phyloP scores from a whole-genome alignment of 257 asterid genomes.

The Nicotiana undulata region DNA sequence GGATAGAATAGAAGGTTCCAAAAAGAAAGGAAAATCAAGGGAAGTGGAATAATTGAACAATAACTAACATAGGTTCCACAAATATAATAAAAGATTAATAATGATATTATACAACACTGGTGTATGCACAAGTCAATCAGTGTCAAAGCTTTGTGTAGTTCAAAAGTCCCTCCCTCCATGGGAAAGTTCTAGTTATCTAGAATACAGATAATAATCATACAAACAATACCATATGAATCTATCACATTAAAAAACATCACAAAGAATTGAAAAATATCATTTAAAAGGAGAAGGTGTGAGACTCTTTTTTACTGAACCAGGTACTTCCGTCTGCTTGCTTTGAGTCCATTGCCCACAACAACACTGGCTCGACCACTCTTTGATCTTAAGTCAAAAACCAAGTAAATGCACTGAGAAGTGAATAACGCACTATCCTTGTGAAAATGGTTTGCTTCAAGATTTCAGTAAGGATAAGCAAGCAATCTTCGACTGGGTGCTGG shows the following conservation, averaged over 20 bases:
- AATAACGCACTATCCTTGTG: not conserved
- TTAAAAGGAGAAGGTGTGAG: not conserved
- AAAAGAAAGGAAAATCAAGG: not conserved
- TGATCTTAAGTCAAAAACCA: slow-evolving; percentile 6
- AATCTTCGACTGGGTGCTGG: slow-evolving; percentile 80
- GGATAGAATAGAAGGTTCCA: not conserved
- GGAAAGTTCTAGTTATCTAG: not conserved
- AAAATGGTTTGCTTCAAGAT: not conserved
- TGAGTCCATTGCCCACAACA: too few relatives aligned
- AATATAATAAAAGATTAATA: not conserved
- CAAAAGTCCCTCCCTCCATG: not conserved
- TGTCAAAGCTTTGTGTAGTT: not conserved
- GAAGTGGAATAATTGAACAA: not conserved
- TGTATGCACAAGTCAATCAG: not conserved
- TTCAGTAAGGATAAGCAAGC: slow-evolving; percentile 45
- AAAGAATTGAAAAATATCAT: slow-evolving; percentile 3
- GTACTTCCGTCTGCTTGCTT: not conserved
- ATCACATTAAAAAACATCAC: not conserved
- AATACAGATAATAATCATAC: not conserved
- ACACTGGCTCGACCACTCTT: not conserved
- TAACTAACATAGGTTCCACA: not conserved
- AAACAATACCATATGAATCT: not conserved
- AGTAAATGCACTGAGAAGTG: not conserved
- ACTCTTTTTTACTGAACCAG: not conserved
- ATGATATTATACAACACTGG: slow-evolving; percentile 6